These are phyloP conservation scores for Ottelia alismoides DNA, from an alignment of 106 monocot genomes.

Conservation along the genomic window DNA sequence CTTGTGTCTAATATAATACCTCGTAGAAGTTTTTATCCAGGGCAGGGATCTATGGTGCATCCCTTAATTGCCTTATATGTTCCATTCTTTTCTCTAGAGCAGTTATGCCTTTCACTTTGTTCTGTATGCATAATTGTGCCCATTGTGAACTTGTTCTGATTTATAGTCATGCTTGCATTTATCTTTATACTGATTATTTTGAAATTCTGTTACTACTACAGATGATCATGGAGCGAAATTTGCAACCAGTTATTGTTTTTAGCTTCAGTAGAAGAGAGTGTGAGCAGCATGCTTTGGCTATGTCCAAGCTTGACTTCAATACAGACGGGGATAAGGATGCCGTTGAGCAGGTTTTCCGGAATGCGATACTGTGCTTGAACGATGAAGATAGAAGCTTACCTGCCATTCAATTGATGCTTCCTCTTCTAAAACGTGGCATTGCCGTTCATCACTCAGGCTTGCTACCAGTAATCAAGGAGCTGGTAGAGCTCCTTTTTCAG, in stretches of 20 bases:
- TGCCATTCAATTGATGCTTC: constrained; percentile 91
- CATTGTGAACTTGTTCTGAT: too few relatives aligned
- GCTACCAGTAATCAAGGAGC: constrained; percentile 93
- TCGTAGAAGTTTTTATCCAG: too few relatives aligned
- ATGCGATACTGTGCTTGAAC: constrained; percentile 67
- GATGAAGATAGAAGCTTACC: constrained; percentile 95
- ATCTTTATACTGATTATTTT: too few relatives aligned
- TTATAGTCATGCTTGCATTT: too few relatives aligned
- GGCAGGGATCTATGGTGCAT: too few relatives aligned
- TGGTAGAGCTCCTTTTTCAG: constrained; percentile 97
- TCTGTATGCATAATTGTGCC: too few relatives aligned
- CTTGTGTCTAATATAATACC: too few relatives aligned
- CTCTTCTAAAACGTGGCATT: constrained; percentile 92
- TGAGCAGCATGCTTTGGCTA: constrained; percentile 93
- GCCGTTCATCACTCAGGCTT: constrained; percentile 99
- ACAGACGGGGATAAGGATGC: constrained; percentile 65
- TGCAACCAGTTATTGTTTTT: constrained; percentile 97
- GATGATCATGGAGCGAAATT: constrained; percentile 99
- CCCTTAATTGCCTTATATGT: too few relatives aligned
- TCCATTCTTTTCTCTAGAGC: too few relatives aligned
- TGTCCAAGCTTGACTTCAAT: constrained; percentile 98
- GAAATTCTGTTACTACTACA: too few relatives aligned
- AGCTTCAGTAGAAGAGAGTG: constrained; percentile 99
- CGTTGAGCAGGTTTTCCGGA: constrained; percentile 89
- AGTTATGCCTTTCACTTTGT: too few relatives aligned